These are phyloP conservation scores for Prinsepia uniflora DNA, from an alignment of 306 rosid genomes.

Conservation along the genomic window DNA sequence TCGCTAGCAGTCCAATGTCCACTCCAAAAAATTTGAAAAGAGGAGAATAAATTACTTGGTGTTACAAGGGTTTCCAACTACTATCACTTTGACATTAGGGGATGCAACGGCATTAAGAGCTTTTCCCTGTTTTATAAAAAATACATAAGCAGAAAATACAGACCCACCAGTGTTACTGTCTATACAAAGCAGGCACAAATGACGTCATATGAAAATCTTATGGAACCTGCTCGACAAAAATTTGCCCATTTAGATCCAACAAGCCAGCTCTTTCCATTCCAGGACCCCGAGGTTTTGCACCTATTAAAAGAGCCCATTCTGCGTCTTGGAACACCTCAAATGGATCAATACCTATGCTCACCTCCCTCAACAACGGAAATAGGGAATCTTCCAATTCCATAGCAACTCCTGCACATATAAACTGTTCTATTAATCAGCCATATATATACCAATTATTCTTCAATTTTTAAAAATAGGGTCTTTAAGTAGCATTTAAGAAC, in stretches of 20 bases:
- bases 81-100: slow-evolving; percentile 75
- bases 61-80: slow-evolving; percentile 97
- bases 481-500: not conserved
- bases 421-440: not conserved
- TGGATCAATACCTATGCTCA: slow-evolving; percentile 77
- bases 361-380: slow-evolving; percentile 90
- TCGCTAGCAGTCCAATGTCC: slow-evolving; percentile 15
- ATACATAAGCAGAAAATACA: slow-evolving; percentile 15
- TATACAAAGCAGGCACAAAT: not conserved
- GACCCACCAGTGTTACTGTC: not conserved
- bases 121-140: slow-evolving; percentile 49
- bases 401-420: slow-evolving; percentile 70
- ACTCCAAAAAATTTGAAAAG: not conserved
- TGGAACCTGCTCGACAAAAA: slow-evolving; percentile 74
- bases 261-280: slow-evolving; percentile 91
- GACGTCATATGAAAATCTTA: slow-evolving; percentile 12
- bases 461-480: not conserved
- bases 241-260: slow-evolving; percentile 85
- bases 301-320: slow-evolving; percentile 91
- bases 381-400: slow-evolving; percentile 97
- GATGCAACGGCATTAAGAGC: slow-evolving; percentile 89
- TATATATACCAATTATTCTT: not conserved
- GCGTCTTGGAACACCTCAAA: slow-evolving; percentile 94
- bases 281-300: slow-evolving; percentile 99
- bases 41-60: slow-evolving; percentile 60